Evolutionary conservation across 2,329 filamentous ascomycete species (phyloP), one percentile per base, ranked within the genome.

Genomic region (Fusarium acutatum): DNA sequence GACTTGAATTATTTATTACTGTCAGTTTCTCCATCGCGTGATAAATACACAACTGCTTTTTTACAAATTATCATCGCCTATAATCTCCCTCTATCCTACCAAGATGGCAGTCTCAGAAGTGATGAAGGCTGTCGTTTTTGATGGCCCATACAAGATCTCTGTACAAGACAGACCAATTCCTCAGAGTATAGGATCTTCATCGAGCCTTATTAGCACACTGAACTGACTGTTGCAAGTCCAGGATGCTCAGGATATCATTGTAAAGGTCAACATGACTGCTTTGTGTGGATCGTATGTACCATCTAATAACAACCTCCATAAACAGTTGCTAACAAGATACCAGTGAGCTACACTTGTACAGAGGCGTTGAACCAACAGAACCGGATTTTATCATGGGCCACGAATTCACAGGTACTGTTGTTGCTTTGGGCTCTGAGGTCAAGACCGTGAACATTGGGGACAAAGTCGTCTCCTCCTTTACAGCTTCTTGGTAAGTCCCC

Each of bases 61-160:
- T n/a, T 7, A 30, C 14, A 20, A 10, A 20, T 10, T 32, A n/a
- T 18, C 6, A 34, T 24, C 2, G 13, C 30, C n/a, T 8, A 7
- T 20, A 15, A 18, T 7, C n/a, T 10, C 3, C 7, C 22, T 3
- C 0, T 10, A 20, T 32, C 6, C 43, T 12, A 7, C 24, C 7
- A 41, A 13, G 1, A 81, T 85, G 81, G 75, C 80, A 38, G 63
- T 76, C 5, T 77, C 80, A 28, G 76, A 79, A 43, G 93, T 88
- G 0, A 97, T 98, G 95, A 93, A 93, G 81, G 94, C 94, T 32
- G 94, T 97, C n/a, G 89, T 97, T 60, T 96, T 97, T 84, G 91
- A 96, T 69, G 94, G 92, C 5, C 92, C 93, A 8, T 87, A 88
- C 77, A 90, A 93, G 78, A 88, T 97, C 58, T 91, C 88, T 2